phyloP scores from a whole-genome alignment of 169 alveolate species.

The Plasmodium blacklocki region DNA sequence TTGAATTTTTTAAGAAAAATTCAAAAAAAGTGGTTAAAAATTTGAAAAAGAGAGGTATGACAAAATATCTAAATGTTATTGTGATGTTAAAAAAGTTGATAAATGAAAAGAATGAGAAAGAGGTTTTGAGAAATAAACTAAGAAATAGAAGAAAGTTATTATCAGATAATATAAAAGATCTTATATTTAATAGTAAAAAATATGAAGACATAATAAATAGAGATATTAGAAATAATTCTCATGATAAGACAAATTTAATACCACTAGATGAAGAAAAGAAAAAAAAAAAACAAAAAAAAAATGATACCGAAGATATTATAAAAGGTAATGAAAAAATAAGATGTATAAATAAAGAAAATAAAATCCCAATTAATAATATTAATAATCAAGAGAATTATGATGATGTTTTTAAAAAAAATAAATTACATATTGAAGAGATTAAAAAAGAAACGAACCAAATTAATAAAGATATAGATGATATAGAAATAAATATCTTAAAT shows the following conservation, averaged over 20 bases:
- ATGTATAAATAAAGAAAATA: background rate
- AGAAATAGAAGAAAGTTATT: slow-evolving; percentile 67
- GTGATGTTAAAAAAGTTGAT: slow-evolving; percentile 27
- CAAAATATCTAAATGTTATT: slow-evolving; percentile 14
- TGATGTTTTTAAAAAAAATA: too few relatives aligned
- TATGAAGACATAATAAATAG: background rate
- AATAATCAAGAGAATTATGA: background rate
- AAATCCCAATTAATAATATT: background rate
- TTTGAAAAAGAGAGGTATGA: slow-evolving; percentile 70
- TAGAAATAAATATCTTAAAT: slow-evolving; percentile 33
- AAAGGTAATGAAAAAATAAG: background rate
- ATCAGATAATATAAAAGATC: slow-evolving; percentile 54
- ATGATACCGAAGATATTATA: background rate
- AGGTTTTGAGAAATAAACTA: slow-evolving; percentile 41
- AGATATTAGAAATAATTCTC: background rate
- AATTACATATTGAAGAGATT: slow-evolving; percentile 14
- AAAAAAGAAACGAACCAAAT: slow-evolving; percentile 56
- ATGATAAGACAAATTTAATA: background rate
- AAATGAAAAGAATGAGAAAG: slow-evolving; percentile 50
- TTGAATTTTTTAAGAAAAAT: slow-evolving; percentile 42
- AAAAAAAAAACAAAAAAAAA: background rate
- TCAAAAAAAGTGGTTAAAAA: slow-evolving; percentile 48
- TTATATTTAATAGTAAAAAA: background rate
- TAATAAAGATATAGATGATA: slow-evolving; percentile 20
- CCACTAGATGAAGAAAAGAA: background rate